Conservation (phyloP, 345 rosid species). For the Citrus sp. region DNA sequence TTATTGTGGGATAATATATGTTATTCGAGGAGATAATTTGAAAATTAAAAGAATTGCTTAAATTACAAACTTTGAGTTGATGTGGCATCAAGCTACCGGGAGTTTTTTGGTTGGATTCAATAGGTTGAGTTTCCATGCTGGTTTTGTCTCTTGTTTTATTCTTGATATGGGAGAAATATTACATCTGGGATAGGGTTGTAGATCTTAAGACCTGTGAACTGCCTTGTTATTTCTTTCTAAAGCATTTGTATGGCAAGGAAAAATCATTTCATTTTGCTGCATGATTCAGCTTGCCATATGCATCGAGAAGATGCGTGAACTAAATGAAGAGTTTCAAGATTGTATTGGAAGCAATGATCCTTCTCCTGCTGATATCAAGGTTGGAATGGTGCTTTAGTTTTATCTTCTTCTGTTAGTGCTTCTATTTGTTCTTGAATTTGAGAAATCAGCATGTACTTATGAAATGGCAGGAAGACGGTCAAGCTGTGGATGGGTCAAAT, state of each 20-base stretch:
- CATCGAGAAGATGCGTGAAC: slow-evolving; percentile 79
- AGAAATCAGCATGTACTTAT: slow-evolving; percentile 15
- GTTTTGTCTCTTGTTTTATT: neutral
- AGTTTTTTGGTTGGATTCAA: neutral
- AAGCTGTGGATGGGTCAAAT: slow-evolving; percentile 28
- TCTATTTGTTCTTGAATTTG: slow-evolving; percentile 8
- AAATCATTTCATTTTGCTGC: slow-evolving; percentile 15
- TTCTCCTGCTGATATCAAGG: slow-evolving; percentile 35
- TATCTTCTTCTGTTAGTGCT: slow-evolving; percentile 10
- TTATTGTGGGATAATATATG: neutral
- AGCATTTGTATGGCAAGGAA: neutral
- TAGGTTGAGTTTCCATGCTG: neutral
- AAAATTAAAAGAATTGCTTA: neutral
- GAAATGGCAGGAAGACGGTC: slow-evolving; percentile 58
- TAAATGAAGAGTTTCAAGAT: slow-evolving; percentile 81
- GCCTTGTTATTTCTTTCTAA: neutral
- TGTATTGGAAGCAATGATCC: slow-evolving; percentile 67
- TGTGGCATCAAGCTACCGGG: neutral
- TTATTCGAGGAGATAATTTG: neutral
- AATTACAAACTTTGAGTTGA: neutral
- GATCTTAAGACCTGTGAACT: slow-evolving; percentile 1
- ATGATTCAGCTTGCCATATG: slow-evolving; percentile 82
- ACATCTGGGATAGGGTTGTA: neutral
- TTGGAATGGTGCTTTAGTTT: slow-evolving; percentile 28
- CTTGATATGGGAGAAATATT: neutral